Conservation (phyloP, 129 eudicot genomes). For the Saussurea involucrata region DNA sequence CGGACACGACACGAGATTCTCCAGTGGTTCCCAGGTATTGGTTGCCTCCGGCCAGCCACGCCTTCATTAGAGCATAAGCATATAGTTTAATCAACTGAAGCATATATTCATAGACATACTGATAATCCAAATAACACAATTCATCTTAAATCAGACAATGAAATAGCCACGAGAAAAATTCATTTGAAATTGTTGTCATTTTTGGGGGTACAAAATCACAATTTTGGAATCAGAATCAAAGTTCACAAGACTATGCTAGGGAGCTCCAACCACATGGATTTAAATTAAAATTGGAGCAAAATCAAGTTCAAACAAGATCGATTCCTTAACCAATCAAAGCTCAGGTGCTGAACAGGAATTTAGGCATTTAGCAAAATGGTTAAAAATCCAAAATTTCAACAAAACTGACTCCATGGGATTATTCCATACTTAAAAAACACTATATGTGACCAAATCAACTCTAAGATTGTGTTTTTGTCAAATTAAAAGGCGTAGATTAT, state of each 20-base stretch:
- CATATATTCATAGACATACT: background rate
- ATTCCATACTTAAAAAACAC: background rate
- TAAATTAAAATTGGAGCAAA: background rate
- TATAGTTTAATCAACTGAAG: constrained; percentile 9
- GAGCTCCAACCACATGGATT: background rate
- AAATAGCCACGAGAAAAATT: background rate
- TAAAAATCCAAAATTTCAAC: background rate
- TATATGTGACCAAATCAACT: background rate
- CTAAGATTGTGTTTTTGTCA: background rate
- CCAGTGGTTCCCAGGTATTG: constrained; percentile 91
- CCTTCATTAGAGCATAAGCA: constrained; percentile 47
- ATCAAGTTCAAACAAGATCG: background rate
- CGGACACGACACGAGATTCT: constrained; percentile 52
- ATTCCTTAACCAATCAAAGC: background rate
- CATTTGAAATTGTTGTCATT: background rate
- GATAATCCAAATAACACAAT: background rate
- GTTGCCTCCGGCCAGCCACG: constrained; percentile 95
- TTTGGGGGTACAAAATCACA: constrained; percentile 1
- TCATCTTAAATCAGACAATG: background rate
- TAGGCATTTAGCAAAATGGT: background rate
- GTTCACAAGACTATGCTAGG: background rate
- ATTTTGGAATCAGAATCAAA: background rate
- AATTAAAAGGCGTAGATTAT: background rate
- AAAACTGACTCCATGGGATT: background rate
- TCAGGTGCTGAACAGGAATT: background rate